These are phyloP conservation scores for Alloteropsis semialata DNA, from an alignment of 176 grass and related monocot genomes.

Conservation along the genomic window DNA sequence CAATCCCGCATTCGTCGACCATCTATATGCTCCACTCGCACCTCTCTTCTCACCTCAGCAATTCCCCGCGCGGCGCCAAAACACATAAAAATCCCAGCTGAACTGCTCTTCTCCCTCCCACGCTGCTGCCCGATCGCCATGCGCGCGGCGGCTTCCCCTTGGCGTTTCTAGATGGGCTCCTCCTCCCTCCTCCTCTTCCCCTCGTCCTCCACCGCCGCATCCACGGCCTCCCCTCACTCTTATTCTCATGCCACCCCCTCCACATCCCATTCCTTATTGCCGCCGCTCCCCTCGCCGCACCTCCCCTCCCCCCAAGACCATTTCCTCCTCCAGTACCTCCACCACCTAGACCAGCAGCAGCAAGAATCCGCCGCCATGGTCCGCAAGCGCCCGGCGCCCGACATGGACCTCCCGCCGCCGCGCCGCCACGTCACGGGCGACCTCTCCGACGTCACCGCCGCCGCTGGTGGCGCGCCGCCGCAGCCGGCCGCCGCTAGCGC, in stretches of 20 bases:
- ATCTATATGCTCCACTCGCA: no score
- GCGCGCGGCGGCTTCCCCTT: constrained; percentile 58
- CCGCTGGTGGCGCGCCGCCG: constrained; percentile 13
- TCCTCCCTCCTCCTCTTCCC: constrained; percentile 68
- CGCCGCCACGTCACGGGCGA: constrained; percentile 42
- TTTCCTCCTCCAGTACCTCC: constrained; percentile 37
- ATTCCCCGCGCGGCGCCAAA: constrained; percentile 16
- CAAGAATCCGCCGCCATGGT: constrained; percentile 49
- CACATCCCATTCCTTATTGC: constrained; percentile 23
- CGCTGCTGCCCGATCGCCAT: constrained; percentile 21
- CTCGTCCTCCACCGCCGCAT: constrained; percentile 43
- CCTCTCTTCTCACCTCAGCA: not conserved
- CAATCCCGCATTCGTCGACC: not conserved
- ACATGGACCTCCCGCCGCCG: constrained; percentile 57
- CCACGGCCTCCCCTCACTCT: not conserved
- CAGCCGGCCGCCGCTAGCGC: not conserved
- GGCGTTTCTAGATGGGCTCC: constrained; percentile 81
- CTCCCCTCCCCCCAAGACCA: not conserved
- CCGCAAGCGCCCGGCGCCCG: constrained; percentile 74
- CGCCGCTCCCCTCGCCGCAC: constrained; percentile 10
- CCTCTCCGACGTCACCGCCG: constrained; percentile 28
- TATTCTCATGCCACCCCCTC: constrained; percentile 40
- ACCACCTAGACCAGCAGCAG: constrained; percentile 45
- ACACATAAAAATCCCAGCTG: not conserved
- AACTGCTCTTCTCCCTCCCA: not conserved